phyloP scores from a whole-genome alignment of 331 rosid genomes.

The Quercus tomentella region DNA sequence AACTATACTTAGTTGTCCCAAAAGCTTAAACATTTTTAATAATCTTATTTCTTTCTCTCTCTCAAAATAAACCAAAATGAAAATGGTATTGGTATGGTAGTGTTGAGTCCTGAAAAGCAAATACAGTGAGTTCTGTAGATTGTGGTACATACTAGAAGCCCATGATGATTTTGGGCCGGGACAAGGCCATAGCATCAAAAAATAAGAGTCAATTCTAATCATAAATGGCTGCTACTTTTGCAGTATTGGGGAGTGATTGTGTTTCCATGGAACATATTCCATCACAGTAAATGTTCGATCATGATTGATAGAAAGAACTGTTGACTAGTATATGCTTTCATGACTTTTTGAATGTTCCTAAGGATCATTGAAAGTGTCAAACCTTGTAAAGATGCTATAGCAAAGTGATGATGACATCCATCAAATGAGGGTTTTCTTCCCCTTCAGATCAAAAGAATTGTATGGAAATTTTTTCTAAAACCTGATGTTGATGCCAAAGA shows the following conservation, averaged over 20 bases:
- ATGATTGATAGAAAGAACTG: not conserved
- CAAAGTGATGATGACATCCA: not conserved
- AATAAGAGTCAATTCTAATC: not conserved
- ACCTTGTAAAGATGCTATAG: not conserved
- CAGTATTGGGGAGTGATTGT: not conserved
- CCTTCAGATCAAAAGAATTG: not conserved
- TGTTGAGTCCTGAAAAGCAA: not conserved
- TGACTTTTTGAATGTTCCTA: not conserved
- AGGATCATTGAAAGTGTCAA: not conserved
- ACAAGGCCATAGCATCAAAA: not conserved
- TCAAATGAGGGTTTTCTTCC: not conserved
- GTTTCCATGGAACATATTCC: not conserved
- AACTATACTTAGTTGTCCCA: no score
- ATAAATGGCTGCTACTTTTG: not conserved
- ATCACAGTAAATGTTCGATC: not conserved
- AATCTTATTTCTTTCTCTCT: no score
- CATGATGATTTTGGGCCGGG: not conserved
- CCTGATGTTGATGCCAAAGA: not conserved
- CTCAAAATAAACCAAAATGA: not conserved
- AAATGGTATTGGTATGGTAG: not conserved
- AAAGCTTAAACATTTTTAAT: no score
- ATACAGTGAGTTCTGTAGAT: not conserved
- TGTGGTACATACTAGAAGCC: not conserved
- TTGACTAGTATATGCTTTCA: not conserved
- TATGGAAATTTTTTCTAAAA: not conserved